A percentile compares a stretch with the other conserved stretches of the same genome.
These are phyloP conservation scores for Podospora pseudocomata DNA, from an alignment of 495 filamentous ascomycete species.

Conservation along the genomic window DNA sequence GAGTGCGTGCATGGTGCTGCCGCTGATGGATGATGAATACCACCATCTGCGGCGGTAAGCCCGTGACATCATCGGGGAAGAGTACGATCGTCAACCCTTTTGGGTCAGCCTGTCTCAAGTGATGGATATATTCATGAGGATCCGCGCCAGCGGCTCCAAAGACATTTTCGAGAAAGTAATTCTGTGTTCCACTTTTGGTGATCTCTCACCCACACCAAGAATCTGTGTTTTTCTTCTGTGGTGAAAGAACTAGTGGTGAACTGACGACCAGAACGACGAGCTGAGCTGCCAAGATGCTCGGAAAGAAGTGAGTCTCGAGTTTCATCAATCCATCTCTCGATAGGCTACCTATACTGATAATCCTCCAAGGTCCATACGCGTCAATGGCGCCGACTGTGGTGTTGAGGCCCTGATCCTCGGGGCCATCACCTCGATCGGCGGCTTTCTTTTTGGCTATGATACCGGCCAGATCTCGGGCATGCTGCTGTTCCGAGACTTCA, in stretches of 20 bases:
- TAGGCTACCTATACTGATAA: not conserved
- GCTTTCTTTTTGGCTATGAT: slow-evolving; percentile 73
- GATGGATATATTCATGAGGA: not conserved
- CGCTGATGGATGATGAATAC: not conserved
- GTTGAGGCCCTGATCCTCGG: slow-evolving; percentile 36
- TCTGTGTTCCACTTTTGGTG: not conserved
- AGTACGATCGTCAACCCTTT: not conserved
- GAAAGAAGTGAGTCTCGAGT: slow-evolving; percentile 15
- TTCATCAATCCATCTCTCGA: not conserved
- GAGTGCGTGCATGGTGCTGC: not conserved
- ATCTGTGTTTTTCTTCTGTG: not conserved
- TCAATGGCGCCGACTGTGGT: slow-evolving; percentile 38
- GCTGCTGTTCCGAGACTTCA: slow-evolving; percentile 56
- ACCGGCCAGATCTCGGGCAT: slow-evolving; percentile 61
- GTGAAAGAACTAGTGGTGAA: not conserved
- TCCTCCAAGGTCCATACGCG: slow-evolving; percentile 28
- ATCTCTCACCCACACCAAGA: not conserved
- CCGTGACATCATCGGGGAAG: slow-evolving; percentile 4
- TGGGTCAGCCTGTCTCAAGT: not conserved
- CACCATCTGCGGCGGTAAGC: not conserved
- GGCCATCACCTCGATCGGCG: slow-evolving; percentile 57
- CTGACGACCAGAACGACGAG: not conserved
- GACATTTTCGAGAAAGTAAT: not conserved
- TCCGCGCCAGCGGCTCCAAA: not conserved
- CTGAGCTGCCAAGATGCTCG: slow-evolving; percentile 12